Evolutionary conservation across 495 filamentous ascomycete species (phyloP).

Genomic region (Neurospora tetrasperma): DNA sequence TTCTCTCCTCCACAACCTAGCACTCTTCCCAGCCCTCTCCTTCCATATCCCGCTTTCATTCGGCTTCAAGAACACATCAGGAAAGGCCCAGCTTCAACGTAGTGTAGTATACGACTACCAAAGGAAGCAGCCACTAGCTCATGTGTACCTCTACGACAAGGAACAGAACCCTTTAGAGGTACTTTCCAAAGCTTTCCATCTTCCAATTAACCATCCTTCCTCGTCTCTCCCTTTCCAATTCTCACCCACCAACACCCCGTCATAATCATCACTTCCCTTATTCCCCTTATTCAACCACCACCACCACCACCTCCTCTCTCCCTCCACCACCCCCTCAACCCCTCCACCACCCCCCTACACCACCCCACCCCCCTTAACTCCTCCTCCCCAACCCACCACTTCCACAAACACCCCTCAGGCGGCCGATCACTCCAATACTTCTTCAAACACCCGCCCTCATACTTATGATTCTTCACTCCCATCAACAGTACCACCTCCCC

Average conservation of each 20-base stretch:
- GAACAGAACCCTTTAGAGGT: too few relatives aligned
- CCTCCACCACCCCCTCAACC: constrained; percentile 32
- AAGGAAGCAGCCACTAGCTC: background rate
- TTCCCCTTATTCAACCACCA: background rate
- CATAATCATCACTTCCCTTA: too few relatives aligned
- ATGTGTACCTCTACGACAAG: too few relatives aligned
- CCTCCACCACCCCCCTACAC: constrained; percentile 29
- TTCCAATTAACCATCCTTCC: too few relatives aligned
- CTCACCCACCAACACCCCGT: too few relatives aligned
- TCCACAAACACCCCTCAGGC: constrained; percentile 6
- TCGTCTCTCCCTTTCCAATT: too few relatives aligned
- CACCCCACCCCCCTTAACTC: constrained; percentile 18
- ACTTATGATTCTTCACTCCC: constrained; percentile 38
- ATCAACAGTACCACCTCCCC: constrained; percentile 34
- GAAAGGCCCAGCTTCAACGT: too few relatives aligned
- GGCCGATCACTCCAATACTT: constrained; percentile 35
- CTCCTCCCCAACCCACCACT: constrained; percentile 35
- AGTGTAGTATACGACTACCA: background rate
- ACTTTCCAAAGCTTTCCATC: too few relatives aligned
- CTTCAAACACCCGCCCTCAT: constrained; percentile 37
- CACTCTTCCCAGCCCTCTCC: too few relatives aligned
- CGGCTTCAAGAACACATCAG: background rate
- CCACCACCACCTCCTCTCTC: constrained; percentile 8
- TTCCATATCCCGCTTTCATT: background rate
- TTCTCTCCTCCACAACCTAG: background rate